Evolutionary conservation across 78 protist species (phyloP), one percentile per base, ranked within the genome.

Genomic region (Salpingoeca rosetta): DNA sequence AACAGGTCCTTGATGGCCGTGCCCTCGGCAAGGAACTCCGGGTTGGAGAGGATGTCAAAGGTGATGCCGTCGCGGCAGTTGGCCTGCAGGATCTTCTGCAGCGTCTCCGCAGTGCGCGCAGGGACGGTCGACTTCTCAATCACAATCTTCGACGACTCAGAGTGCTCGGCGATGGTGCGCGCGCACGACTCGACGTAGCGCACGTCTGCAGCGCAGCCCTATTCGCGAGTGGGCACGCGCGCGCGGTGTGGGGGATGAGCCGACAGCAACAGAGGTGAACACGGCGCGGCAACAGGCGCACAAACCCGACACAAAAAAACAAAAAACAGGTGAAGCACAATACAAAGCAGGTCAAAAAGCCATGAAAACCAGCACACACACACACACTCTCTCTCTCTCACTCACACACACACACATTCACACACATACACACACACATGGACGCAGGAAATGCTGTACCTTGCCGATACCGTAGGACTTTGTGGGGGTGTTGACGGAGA

Each of bases 11-110:
- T 0, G 76, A 94, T 89, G 80, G 97, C 97, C 2, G 94, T 94
- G 22, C 97, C 99, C 90, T 90, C 98, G 35, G 97, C 97, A 0
- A 95, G 80, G 81, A 97, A 97, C 85, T 97, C 99, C 0, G 99
- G 99, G 91, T 97, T 97, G 79, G 95, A 92, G 57, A 97, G 91
- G 39, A 97, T 90, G 56, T 84, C 44, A 56, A 87, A 92, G 27
- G 2, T 24, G 43, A 38, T 25, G 40, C 79, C 84, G 36, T 1
- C 0, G 45, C 1, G 28, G 44, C 82, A 0, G 91, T 81, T 80
- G 83, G 93, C 76, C n/a, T 81, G 2, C 37, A 92, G 88, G 83
- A 92, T 90, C 45, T 0, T 1, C 42, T 27, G 43, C 57, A 92
- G 76, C 44, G 85, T 35, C 24, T 86, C 93, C 45, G 92, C 85